Evolutionary conservation across 768 basidiomycete species (phyloP), one percentile per base, ranked within the genome.

Genomic region (Calvatia gigantea): DNA sequence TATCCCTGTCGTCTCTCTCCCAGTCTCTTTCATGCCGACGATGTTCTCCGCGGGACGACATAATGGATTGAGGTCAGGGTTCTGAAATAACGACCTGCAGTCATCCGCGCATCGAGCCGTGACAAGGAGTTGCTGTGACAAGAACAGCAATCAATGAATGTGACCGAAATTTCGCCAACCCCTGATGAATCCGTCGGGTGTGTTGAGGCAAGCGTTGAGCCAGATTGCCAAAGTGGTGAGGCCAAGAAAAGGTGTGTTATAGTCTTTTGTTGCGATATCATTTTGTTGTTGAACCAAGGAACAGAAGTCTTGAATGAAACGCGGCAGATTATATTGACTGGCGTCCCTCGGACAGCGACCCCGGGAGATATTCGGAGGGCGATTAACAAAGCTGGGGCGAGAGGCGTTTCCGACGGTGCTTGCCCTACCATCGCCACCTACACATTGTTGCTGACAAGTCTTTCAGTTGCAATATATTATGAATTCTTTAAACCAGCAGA

Each of bases 1-100:
- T 69, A 44, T 73, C 73, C 45, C 75, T 72, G 56, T 82, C 81
- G 25, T 81, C 78, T 54, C 76, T 76, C 57, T 87, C 85, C 81
- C 84, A 82, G 64, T 84, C 85, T 61, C 84, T 69, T 63, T 87
- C 85, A 57, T 82, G 79, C 66, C 79, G 71, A 64, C 82, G 75
- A 61, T 77, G 68, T 59, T 83, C 82, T 41, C 70, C 54, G 59
- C 81, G 81, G 53, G 81, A 83, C 60, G 85, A 81, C 85, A 87
- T 84, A 60, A 54, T 45, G 31, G 32, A n/a, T 14, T 33, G 23
- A 27, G 5, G 17, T 21, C 41, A 42, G 19, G 41, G 17, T 7
- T 21, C 25, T 42, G 41, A 42, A 12, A 12, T 51, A 57, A 17
- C 17, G 45, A 28, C 33, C n/a, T n/a, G n/a, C n/a, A n/a, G n/a